Evolutionary conservation across 768 basidiomycete genomes (phyloP).

Genomic region (Harrya chromipes): DNA sequence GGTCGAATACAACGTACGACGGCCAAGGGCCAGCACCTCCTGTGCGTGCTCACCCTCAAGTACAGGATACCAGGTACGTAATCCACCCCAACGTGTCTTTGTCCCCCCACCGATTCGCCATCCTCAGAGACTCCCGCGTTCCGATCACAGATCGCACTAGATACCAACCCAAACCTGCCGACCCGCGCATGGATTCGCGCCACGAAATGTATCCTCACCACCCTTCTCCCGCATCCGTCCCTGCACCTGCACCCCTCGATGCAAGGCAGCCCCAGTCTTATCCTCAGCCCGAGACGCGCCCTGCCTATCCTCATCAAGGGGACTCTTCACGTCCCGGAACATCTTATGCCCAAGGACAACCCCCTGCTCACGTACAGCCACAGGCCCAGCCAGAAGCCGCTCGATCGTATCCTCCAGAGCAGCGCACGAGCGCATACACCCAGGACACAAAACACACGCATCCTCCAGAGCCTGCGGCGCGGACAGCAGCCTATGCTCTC

Average conservation of each 20-base stretch:
- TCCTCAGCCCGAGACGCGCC: conserved; percentile 21
- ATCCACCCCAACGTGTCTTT: neutral
- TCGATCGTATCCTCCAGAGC: conserved; percentile 17
- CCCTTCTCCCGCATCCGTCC: conserved; percentile 9
- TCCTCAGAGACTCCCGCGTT: conserved; percentile 23
- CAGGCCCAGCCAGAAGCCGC: conserved; percentile 17
- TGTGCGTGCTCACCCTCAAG: conserved; percentile 19
- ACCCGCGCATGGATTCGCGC: conserved; percentile 25
- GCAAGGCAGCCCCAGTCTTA: conserved; percentile 21
- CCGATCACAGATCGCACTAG: conserved; percentile 21
- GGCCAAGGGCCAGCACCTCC: conserved; percentile 10
- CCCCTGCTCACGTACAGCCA: conserved; percentile 5
- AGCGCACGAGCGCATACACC: conserved; percentile 20
- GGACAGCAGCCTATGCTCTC: conserved; percentile 13
- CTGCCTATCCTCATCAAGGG: conserved; percentile 16
- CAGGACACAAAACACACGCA: conserved; percentile 24
- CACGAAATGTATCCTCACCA: conserved; percentile 24
- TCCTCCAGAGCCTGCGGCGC: conserved; percentile 14
- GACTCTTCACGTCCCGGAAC: conserved; percentile 21
- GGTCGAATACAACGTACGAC: conserved; percentile 18
- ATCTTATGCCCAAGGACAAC: conserved; percentile 18
- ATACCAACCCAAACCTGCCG: conserved; percentile 20
- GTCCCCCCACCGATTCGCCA: conserved; percentile 12
- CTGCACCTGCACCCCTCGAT: conserved; percentile 17
- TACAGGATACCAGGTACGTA: conserved; percentile 25